Evolutionary conservation across 1,284 basidiomycete species (phyloP).

Genomic region (Tremellales sp.): DNA sequence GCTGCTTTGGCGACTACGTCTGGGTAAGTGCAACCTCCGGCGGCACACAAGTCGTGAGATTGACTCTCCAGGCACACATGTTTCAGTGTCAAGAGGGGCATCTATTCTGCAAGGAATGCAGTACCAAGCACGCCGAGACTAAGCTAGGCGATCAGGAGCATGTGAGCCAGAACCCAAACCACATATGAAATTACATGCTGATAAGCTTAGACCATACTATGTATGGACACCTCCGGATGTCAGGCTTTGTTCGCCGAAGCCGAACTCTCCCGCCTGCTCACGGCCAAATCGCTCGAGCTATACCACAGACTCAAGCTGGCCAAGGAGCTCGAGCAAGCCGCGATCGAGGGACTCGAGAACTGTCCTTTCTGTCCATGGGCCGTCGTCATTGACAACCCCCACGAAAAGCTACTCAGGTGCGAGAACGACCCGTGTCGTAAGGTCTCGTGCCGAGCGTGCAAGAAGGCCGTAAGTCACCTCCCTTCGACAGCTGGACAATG

Average conservation of each 20-base stretch:
- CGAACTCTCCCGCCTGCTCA: slow-evolving; percentile 57
- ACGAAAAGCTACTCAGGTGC: slow-evolving; percentile 75
- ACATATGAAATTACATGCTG: background rate
- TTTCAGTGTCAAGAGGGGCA: slow-evolving; percentile 78
- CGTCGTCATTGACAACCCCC: slow-evolving; percentile 68
- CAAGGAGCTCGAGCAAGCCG: slow-evolving; percentile 70
- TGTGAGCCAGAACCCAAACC: background rate
- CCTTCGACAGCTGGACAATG: too few species aligned
- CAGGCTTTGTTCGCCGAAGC: slow-evolving; percentile 62
- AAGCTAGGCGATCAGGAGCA: slow-evolving; percentile 45
- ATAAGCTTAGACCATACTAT: slow-evolving; percentile 58
- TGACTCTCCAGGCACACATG: slow-evolving; percentile 63
- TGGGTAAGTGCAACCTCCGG: slow-evolving; percentile 49
- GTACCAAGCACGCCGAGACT: slow-evolving; percentile 48
- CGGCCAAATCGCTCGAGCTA: slow-evolving; percentile 59
- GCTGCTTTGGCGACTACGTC: slow-evolving; percentile 68
- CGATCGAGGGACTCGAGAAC: slow-evolving; percentile 60
- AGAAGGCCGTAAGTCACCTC: slow-evolving; percentile 61
- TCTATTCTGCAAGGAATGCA: slow-evolving; percentile 64
- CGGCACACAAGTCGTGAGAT: slow-evolving; percentile 3
- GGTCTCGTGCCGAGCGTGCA: slow-evolving; percentile 72
- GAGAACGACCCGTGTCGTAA: slow-evolving; percentile 66
- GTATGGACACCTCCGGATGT: slow-evolving; percentile 76
- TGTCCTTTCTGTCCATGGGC: slow-evolving; percentile 84
- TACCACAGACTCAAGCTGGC: slow-evolving; percentile 70